Conservation (phyloP, 768 basidiomycete genomes). For the Kwoniella mangroviensis region DNA sequence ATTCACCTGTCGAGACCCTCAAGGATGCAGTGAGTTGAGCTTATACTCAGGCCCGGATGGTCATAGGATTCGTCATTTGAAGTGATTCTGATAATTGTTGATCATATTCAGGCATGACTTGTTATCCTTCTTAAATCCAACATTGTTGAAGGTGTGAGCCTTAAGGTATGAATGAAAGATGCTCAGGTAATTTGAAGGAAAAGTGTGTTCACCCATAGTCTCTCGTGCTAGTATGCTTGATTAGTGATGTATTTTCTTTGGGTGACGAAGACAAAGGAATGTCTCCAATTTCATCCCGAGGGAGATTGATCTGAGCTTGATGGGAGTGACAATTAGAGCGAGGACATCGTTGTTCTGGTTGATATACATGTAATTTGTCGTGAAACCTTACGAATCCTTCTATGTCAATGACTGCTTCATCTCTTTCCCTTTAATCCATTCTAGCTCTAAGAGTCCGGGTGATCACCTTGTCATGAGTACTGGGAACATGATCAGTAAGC, state of each 20-base stretch:
- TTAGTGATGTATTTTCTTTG: no score
- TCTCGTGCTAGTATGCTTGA: no score
- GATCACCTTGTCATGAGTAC: conserved; percentile 66
- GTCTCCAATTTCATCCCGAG: no score
- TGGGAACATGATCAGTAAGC: conserved; percentile 28
- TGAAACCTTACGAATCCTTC: not conserved
- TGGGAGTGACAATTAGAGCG: not conserved
- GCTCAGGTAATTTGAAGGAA: no score
- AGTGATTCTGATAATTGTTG: no score
- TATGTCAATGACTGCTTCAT: conserved; percentile 10
- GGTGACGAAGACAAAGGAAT: no score
- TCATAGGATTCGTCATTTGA: not conserved
- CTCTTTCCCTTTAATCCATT: conserved; percentile 70
- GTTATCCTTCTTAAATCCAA: conserved; percentile 12
- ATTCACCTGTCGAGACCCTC: conserved; percentile 7
- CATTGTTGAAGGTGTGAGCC: no score
- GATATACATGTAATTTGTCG: conserved; percentile 24
- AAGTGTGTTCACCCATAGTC: no score
- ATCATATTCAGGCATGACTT: conserved; percentile 6
- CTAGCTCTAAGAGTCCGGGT: conserved; percentile 86
- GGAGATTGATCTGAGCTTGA: no score
- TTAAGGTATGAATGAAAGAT: not conserved
- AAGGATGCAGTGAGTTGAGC: conserved; percentile 19
- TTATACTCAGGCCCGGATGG: not conserved
- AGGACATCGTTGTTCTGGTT: not conserved